phyloP scores from a whole-genome alignment of 345 rosid species.

The Eucalyptus paniculata region DNA sequence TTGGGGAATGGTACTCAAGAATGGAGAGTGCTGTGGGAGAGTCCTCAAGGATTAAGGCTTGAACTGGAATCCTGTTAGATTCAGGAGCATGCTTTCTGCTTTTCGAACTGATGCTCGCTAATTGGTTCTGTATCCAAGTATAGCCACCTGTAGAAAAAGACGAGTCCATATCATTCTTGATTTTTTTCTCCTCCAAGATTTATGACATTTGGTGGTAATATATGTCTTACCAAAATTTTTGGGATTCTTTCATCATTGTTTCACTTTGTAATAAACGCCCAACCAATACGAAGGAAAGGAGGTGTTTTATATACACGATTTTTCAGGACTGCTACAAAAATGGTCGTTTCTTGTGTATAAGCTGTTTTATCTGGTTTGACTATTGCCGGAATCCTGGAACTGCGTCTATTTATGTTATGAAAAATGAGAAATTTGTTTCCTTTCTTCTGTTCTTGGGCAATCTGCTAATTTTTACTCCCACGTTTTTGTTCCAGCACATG shows the following conservation, averaged over 20 bases:
- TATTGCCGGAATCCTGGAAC: background rate
- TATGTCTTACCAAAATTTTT: background rate
- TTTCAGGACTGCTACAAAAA: background rate
- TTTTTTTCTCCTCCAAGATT: background rate
- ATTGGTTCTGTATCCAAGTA: background rate
- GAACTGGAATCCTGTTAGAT: background rate
- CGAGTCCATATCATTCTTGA: background rate
- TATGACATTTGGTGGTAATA: background rate
- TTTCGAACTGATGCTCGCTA: background rate
- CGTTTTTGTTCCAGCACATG: background rate
- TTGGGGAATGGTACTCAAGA: slow-evolving; percentile 56
- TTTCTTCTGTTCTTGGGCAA: background rate
- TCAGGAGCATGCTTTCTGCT: background rate
- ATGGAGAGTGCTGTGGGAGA: slow-evolving; percentile 52
- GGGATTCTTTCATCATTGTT: background rate
- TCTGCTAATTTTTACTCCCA: background rate
- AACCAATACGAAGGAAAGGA: background rate
- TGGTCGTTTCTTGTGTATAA: background rate
- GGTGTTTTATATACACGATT: background rate
- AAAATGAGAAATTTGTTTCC: background rate
- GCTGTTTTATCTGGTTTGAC: background rate
- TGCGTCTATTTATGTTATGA: background rate
- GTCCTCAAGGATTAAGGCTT: slow-evolving; percentile 26
- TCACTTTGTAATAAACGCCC: background rate
- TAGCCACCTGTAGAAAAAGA: background rate